Base-by-base conservation (phyloP, 2,329 filamentous ascomycete species). In the Mycogone perniciosa region DNA sequence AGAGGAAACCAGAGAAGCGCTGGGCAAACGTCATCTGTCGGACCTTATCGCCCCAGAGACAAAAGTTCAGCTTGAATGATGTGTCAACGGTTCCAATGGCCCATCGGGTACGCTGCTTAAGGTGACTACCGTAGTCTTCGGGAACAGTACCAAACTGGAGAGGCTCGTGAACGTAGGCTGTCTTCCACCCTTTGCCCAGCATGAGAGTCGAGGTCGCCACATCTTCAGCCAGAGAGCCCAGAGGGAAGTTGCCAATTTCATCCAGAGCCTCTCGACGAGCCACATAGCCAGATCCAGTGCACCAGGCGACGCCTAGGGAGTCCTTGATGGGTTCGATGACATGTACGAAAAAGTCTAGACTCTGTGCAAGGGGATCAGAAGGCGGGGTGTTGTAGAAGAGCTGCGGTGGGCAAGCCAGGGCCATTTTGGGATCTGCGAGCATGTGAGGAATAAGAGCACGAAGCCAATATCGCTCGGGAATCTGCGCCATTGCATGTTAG, bases 201-300 rank as follows among this genome's bases (percentile, higher is more conserved):
- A 85, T 75, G 31, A 80, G 66, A 1, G 75, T 79, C 5, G 80
- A 83, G 3, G 76, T 82, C 44, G 73, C 76, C 2, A 81, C 75
- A 59, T 85, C 82, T 61, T 85, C 82, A 4, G 79, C 76, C 6
- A 84, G 66, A 4, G 78, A 81, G 10, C 75, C 79, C 1, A 77
- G 71, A 0, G 81, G 81, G 55, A 82, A 84, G 57, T 81, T 79
- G 57, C 80, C 81, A 53, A 85, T 82, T 20, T 77, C 71, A 13
- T 81, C 76, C 4, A 85, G 68, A 5, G 82, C 81, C 48, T 73
- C 65, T n/a, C 81, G 77, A 4, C 81, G 77, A 30, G 76, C 73
- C 4, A 80, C 67, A 56, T 82, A 85, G 6, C 82, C 82, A 5
- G 81, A 84, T 4, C 82, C 81, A n/a, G 78, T 81, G 57, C 80